Conservation (phyloP, 2,329 filamentous ascomycete genomes). For the Sporothrix curviconia region DNA sequence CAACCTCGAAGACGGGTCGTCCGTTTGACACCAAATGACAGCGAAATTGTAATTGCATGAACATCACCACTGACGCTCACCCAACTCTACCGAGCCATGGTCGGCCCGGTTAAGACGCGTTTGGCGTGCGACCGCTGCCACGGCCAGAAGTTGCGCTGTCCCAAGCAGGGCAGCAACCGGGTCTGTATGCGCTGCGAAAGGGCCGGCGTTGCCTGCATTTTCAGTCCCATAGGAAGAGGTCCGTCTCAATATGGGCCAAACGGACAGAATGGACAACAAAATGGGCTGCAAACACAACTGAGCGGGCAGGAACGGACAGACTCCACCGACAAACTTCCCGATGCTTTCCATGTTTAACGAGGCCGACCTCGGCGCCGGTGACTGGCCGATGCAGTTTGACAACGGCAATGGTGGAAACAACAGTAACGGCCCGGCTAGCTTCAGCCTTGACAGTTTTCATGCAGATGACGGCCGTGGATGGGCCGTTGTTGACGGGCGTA, state of each 20-base stretch:
- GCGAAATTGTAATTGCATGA: background rate
- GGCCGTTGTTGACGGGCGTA: background rate
- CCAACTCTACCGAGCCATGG: slow-evolving; percentile 18
- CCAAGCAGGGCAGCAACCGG: slow-evolving; percentile 30
- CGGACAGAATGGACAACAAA: no score
- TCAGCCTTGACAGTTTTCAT: background rate
- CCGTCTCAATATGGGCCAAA: no score
- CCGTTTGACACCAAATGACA: background rate
- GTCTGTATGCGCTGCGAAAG: slow-evolving; percentile 37
- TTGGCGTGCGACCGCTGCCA: slow-evolving; percentile 40
- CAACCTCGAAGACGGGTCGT: no score
- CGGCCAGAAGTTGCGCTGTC: slow-evolving; percentile 41
- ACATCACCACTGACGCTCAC: no score
- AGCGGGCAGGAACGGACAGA: background rate
- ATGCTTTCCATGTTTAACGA: slow-evolving; percentile 8
- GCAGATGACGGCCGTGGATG: background rate
- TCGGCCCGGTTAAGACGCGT: slow-evolving; percentile 23
- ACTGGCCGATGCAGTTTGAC: background rate
- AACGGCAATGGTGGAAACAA: background rate
- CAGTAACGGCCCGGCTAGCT: background rate
- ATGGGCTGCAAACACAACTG: no score
- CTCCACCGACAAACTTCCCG: slow-evolving; percentile 9
- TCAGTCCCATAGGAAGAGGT: slow-evolving; percentile 31
- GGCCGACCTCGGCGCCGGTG: background rate
- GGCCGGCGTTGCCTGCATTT: slow-evolving; percentile 35